Base-by-base conservation (phyloP, 2,329 filamentous ascomycete species). In the Chaetomium globosum region DNA sequence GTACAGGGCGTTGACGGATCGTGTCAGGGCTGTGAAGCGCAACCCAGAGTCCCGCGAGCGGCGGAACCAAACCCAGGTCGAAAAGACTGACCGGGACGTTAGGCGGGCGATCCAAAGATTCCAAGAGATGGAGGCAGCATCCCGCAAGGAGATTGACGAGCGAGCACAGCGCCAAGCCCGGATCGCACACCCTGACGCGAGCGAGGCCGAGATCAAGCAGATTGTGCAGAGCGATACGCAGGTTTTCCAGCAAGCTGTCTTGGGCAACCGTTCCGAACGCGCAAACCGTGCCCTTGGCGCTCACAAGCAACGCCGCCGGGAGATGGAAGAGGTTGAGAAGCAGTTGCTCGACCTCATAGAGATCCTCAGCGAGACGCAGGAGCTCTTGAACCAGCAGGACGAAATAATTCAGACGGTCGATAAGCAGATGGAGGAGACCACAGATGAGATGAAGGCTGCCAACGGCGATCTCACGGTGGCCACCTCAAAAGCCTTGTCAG, bases 111-210 rank as follows among this genome's bases (percentile, higher is more conserved):
- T 97, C 76, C 86, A 91, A 71, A 81, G 87, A 67, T 97, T 93
- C 81, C 92, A 95, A 78, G 84, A 87, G 70, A 83, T 92, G 63
- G 93, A 98, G 78, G 86, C 86, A 1, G 84, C 88, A 26, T 97
- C 93, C 83, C 87, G 90, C 75, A 90, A 90, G 78, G 88, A 89
- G 71, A 87, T 92, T 36, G 85, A 91, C 75, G 90, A 92, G 58
- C 92, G 96, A 78, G 91, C 96, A 80, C 90, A 88, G 70, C 87
- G 95, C 63, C 93, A 97, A 76, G 97, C 96, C 79, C 86, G 90
- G 65, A 97, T 98, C 75, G 93, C 95, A 63, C 86, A 88, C 69
- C 91, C 93, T 26, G 88, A 96, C 65, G 92, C 92, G 3, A 85
- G 86, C 31, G 91, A 95, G 61, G 81, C 84, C 52, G 93, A 98